Base-by-base conservation (phyloP, 1,284 basidiomycete genomes). In the Xerocomus minutiporus region DNA sequence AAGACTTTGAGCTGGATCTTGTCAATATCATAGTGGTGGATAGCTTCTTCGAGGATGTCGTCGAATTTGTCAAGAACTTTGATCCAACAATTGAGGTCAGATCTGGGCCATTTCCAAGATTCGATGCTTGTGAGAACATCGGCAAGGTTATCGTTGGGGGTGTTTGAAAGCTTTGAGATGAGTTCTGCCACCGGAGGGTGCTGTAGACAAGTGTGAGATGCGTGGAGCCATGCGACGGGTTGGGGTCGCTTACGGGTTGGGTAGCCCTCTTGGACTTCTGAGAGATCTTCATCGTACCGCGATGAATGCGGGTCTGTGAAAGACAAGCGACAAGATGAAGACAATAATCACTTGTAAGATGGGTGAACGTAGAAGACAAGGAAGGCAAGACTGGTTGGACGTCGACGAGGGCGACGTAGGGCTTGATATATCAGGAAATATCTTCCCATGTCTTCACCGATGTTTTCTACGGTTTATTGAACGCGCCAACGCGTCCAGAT, bases 21-120 rank as follows among this genome's bases (percentile, higher is more conserved):
- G 69, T 91, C 88, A 58, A 92, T 77, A 54, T 84, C 82, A 71
- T 98, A 96, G 71, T 88, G 86, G 57, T 79, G 79, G 68, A 96
- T 89, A 57, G 88, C 78, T 45, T 84, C 81, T 65, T 91, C 93
- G 58, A 99, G 80, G 57, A 97, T 84, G 55, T 77, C 75, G 73
- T 98, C 97, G 69, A 99, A 96, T 68, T 91, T 90, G 77, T 99
- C 96, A 46, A 99, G 83, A 53, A 95, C 91, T 64, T 86, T 86
- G 64, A 93, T 87, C 97, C 97, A 99, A 53, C 91, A 88, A 74
- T 97, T 93, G 55, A 99, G 81, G 77, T 99, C 97, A 53, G 94
- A 96, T 59, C 97, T 83, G 28, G 95, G 93, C 88, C 93, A 99
- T 71, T 83, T 87, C 97, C 97, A 99, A 15, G 75, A 71, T 60